Conservation (phyloP, 2,329 filamentous ascomycete genomes). For the Phoma sp. region DNA sequence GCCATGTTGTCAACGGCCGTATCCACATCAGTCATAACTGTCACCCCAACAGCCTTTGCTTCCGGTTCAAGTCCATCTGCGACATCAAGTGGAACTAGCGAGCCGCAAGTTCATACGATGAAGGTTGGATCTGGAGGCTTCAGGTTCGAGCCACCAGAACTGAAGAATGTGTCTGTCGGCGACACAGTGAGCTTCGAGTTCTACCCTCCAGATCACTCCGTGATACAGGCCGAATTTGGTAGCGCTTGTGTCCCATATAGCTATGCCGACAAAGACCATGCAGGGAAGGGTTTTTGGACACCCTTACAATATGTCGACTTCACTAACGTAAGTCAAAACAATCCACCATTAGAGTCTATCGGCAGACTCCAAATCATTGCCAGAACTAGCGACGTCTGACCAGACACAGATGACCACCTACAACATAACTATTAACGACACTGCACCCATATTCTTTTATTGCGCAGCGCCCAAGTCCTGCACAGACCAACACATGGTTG, state of each 20-base stretch:
- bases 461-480: constrained; percentile 68
- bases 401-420: constrained; percentile 31
- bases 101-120: constrained; percentile 41
- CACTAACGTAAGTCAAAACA: constrained; percentile 27
- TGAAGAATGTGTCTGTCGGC: constrained; percentile 45
- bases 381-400: constrained; percentile 6
- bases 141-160: constrained; percentile 46
- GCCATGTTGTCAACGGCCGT: no score
- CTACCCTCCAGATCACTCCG: constrained; percentile 52
- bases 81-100: constrained; percentile 25
- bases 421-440: constrained; percentile 45
- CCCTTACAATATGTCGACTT: constrained; percentile 29
- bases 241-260: constrained; percentile 51
- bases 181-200: constrained; percentile 49
- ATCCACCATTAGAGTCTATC: no score
- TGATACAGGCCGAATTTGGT: constrained; percentile 48
- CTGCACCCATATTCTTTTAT: constrained; percentile 48
- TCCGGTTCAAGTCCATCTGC: constrained; percentile 2
- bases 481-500: constrained; percentile 71
- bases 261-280: constrained; percentile 33
- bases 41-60: not conserved
- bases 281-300: constrained; percentile 40
- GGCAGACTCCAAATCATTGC: no score
- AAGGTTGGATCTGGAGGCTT: constrained; percentile 46
- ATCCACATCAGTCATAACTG: not conserved